phyloP scores from a whole-genome alignment of 2,329 filamentous ascomycete genomes.

The Penicillium sp. region DNA sequence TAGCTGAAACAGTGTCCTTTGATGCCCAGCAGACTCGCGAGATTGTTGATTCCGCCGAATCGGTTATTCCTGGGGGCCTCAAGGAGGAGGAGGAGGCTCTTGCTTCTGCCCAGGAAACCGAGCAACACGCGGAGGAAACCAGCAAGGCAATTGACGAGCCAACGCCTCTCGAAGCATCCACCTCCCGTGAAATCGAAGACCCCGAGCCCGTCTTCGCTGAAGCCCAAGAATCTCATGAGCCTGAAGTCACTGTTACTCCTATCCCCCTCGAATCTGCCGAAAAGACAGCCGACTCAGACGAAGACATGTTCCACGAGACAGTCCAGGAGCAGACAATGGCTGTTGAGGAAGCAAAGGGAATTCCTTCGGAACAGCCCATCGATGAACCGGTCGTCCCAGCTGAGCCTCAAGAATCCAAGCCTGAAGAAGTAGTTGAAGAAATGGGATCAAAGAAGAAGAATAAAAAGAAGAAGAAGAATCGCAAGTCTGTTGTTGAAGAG shows the following conservation, averaged over 20 bases:
- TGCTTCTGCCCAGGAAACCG: not conserved
- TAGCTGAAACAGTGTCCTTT: not conserved
- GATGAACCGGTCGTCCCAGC: not conserved
- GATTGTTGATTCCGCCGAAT: not conserved
- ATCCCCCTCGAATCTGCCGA: slow-evolving; percentile 4
- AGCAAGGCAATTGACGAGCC: slow-evolving; percentile 9
- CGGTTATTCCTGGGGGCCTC: not conserved
- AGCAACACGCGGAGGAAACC: not conserved
- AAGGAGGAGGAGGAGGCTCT: not conserved
- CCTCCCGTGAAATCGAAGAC: not conserved
- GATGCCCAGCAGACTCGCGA: slow-evolving; percentile 7
- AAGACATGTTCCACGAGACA: slow-evolving; percentile 25
- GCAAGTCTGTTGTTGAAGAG: slow-evolving; percentile 25
- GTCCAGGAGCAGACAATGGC: slow-evolving; percentile 18
- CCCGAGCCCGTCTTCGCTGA: not conserved
- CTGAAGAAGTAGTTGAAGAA: slow-evolving; percentile 11
- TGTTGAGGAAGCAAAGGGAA: slow-evolving; percentile 4
- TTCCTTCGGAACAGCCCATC: not conserved
- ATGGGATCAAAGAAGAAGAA: slow-evolving; percentile 21
- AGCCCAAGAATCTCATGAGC: slow-evolving; percentile 1
- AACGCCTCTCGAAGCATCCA: not conserved
- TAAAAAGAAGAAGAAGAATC: slow-evolving; percentile 29
- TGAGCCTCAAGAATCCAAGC: slow-evolving; percentile 2
- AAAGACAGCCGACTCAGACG: slow-evolving; percentile 17
- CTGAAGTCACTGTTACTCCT: not conserved